phyloP scores from a whole-genome alignment of 192 early-diverging fungal genomes.

The Backusella circina region DNA sequence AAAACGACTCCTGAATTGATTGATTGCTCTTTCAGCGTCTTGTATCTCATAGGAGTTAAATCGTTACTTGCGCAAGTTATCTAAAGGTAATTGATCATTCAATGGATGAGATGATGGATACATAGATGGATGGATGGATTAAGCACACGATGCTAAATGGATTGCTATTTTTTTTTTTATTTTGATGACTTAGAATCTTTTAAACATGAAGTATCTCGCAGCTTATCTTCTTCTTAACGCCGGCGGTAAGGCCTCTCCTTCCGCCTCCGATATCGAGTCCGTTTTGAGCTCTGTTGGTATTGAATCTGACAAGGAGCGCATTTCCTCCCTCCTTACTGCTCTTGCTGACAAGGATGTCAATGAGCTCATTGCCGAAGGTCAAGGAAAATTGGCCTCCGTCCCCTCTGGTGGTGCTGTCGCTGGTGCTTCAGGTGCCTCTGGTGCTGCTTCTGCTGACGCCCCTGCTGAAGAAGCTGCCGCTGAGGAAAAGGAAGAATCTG shows the following conservation, averaged over 20 bases:
- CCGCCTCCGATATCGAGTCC: constrained; percentile 74
- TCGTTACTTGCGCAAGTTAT: constrained; percentile 24
- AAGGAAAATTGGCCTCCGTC: constrained; percentile 88
- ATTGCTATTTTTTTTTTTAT: background rate
- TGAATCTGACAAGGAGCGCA: constrained; percentile 79
- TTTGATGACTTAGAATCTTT: background rate
- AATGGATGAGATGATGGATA: background rate
- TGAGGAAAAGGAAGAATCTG: constrained; percentile 87
- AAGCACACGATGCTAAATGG: background rate
- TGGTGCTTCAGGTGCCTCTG: constrained; percentile 62
- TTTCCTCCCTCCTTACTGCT: constrained; percentile 73
- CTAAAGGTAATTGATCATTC: background rate
- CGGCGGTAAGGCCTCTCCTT: constrained; percentile 82
- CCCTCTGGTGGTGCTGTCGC: constrained; percentile 86
- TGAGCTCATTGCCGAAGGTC: constrained; percentile 89
- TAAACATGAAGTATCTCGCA: constrained; percentile 92
- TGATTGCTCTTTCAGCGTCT: constrained; percentile 10
- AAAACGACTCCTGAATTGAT: background rate
- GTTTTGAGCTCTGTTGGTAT: constrained; percentile 91
- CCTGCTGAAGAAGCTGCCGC: constrained; percentile 73
- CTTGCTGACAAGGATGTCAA: constrained; percentile 88
- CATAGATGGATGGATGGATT: constrained; percentile 21
- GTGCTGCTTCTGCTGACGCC: constrained; percentile 41
- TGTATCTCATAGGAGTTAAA: constrained; percentile 26
- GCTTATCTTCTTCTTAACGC: constrained; percentile 96